Conservation (phyloP, 495 filamentous ascomycete species). For the Xylaria longipes region DNA sequence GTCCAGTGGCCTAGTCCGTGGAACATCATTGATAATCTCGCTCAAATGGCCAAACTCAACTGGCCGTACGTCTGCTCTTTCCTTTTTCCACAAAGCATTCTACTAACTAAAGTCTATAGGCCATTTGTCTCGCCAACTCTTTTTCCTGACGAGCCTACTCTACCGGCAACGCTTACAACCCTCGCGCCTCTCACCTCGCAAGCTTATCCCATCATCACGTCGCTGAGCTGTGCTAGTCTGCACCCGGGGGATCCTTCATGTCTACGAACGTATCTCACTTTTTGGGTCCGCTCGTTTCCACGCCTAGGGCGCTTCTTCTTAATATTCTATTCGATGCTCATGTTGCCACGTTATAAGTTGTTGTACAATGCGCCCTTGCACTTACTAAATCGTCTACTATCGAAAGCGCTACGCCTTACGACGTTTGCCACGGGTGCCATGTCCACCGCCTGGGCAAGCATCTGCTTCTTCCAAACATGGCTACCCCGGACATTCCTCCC, state of each 20-base stretch:
- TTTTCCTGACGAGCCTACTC: constrained; percentile 71
- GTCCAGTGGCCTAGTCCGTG: constrained; percentile 77
- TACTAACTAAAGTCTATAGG: constrained; percentile 42
- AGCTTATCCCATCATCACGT: constrained; percentile 83
- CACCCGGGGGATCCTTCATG: constrained; percentile 90
- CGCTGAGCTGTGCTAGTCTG: constrained; percentile 87
- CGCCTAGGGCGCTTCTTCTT: constrained; percentile 76
- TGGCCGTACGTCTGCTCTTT: constrained; percentile 73
- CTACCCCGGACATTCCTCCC: constrained; percentile 78
- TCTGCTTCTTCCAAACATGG: constrained; percentile 83
- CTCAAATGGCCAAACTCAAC: constrained; percentile 75
- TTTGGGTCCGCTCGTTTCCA: constrained; percentile 82
- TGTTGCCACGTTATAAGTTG: constrained; percentile 66
- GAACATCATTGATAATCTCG: constrained; percentile 81
- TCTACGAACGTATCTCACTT: constrained; percentile 80
- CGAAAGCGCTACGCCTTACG: constrained; percentile 68
- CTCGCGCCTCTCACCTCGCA: constrained; percentile 81
- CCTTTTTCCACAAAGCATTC: not conserved
- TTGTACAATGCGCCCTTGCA: constrained; percentile 70
- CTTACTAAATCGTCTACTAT: constrained; percentile 67
- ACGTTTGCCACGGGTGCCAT: constrained; percentile 78
- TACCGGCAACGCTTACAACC: constrained; percentile 67
- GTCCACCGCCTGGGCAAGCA: constrained; percentile 81
- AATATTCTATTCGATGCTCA: constrained; percentile 69
- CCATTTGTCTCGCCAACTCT: constrained; percentile 85